Evolutionary conservation across 306 rosid species (phyloP), one percentile per base, ranked within the genome.

Genomic region (Fragaria nilgerrensis): DNA sequence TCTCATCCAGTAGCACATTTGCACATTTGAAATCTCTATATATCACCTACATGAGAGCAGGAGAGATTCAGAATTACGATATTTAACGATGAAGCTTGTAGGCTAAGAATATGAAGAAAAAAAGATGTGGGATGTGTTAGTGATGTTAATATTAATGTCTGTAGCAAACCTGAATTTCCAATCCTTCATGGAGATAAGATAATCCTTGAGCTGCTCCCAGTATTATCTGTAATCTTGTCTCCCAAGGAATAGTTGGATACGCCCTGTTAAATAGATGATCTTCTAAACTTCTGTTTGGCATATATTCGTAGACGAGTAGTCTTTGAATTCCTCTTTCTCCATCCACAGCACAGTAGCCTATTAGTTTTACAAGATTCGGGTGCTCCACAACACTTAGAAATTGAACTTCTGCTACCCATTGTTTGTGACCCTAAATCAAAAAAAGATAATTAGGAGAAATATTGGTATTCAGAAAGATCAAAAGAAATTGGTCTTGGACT

Each of bases 341-440:
- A 77, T 93, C 93, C 67, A 85, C 77, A 69, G 93, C 96, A 84
- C 97, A 91, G 48, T 89, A 91, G 63, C 93, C 97, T 67, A 91
- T 74, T 75, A 89, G 93, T 86, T 93, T 89, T 63, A 93, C 97
- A 13, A 93, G 96, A 85, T 91, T 89, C 23, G 92, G 97, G 78
- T 91, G 95, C 76, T 91, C 93, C 75, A 93, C 95, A 65, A 93
- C 88, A 17, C 98, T 90, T 25, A 91, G 92, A 89, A 89, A 93
- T 67, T 91, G 92, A 69, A 89, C 93, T 82, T 93, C 98, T 49
- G 96, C 88, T 63, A 88, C 79, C 97, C 98, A 93, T 83, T 93
- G 89, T 79, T 89, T 88, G 73, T 91, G 97, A 52, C 98, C 98
- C 98, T 89, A 67, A 34, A 55, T 47, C n/a, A 37, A 36, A 43